Percentiles rank a stretch among this genome's conserved stretches.
These are phyloP conservation scores for Marsdenia floribunda DNA, from an alignment of 257 asterid species.

Conservation along the genomic window DNA sequence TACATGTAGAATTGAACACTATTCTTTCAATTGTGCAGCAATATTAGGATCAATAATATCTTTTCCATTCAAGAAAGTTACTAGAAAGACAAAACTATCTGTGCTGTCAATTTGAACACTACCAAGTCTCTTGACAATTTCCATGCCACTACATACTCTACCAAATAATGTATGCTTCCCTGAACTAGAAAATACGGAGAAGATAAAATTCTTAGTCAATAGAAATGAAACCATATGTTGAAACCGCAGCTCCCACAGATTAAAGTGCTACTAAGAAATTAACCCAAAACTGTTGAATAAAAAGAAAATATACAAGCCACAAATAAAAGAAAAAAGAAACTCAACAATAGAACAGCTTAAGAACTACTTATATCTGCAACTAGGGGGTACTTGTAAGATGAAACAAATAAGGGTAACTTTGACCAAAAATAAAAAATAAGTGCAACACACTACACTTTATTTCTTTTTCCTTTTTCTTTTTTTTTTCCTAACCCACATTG, in stretches of 20 bases:
- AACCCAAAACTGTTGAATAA: background rate
- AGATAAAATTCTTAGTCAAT: background rate
- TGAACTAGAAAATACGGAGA: constrained; percentile 17
- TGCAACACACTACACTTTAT: no score
- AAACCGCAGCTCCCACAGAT: background rate
- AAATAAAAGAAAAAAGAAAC: background rate
- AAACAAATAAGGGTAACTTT: no score
- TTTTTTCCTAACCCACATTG: background rate
- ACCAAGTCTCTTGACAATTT: constrained; percentile 92
- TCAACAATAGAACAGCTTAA: background rate
- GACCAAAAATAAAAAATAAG: no score
- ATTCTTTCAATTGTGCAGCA: background rate
- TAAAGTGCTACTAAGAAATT: background rate
- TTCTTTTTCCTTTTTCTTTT: no score
- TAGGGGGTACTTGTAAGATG: background rate
- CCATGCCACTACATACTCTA: constrained; percentile 93
- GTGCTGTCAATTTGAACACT: constrained; percentile 97
- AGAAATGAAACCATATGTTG: background rate
- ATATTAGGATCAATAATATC: background rate
- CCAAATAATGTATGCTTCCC: constrained; percentile 97
- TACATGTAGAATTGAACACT: background rate
- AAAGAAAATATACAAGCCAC: background rate
- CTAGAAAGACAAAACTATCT: constrained; percentile 48
- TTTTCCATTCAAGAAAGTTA: background rate
- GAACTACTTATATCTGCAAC: no score